These are phyloP conservation scores for Alternaria burnsii DNA, from an alignment of 2,329 filamentous ascomycete species.

Conservation along the genomic window DNA sequence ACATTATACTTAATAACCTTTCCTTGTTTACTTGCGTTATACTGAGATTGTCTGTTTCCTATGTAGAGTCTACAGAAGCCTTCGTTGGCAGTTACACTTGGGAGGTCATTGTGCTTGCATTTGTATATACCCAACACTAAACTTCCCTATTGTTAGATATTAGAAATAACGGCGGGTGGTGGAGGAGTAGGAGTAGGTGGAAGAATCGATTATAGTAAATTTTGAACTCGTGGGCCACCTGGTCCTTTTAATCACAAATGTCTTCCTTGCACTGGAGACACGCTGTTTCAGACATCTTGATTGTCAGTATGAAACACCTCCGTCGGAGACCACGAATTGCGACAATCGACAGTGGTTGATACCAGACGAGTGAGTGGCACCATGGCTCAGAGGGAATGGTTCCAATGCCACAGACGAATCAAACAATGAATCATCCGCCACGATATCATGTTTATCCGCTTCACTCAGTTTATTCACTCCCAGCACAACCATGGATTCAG, in stretches of 20 bases:
- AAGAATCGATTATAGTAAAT: neutral
- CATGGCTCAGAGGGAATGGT: no score
- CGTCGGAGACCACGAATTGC: no score
- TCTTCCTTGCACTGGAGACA: no score
- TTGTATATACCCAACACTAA: constrained; percentile 6
- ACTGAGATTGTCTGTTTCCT: constrained; percentile 7
- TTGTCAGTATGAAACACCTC: no score
- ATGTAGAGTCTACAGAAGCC: constrained; percentile 5
- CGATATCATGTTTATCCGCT: no score
- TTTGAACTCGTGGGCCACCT: neutral
- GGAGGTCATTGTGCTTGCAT: constrained; percentile 1
- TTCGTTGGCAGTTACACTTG: constrained; percentile 1
- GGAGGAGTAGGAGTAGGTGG: neutral
- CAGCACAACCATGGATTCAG: no score
- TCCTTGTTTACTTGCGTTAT: neutral
- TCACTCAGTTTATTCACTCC: no score
- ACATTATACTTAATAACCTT: constrained; percentile 1
- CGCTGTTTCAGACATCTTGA: no score
- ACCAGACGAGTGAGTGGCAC: no score
- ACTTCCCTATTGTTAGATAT: constrained; percentile 1
- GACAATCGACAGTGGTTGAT: no score
- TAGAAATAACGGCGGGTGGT: neutral
- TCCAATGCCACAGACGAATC: no score
- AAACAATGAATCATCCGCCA: no score
- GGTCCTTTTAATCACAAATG: neutral